Evolutionary conservation across 169 alveolate species (phyloP), one percentile per base, ranked within the genome.

Genomic region (Miamiensis avidus): DNA sequence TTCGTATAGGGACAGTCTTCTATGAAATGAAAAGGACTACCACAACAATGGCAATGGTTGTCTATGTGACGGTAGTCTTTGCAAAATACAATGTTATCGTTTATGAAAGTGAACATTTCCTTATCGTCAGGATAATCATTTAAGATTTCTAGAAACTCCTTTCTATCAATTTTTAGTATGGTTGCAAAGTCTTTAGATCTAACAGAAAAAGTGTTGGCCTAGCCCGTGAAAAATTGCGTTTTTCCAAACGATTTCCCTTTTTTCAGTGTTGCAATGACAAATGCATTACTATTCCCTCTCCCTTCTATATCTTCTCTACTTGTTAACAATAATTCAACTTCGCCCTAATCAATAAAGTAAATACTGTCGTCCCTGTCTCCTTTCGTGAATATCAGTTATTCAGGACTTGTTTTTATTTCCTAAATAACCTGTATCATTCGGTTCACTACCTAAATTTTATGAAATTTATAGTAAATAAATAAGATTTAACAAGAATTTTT

Each of bases 221-320:
- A 31, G 15, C 82, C 82, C 25, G 82, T 76, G n/a, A 76, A 76
- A 76, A 76, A 76, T 32, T 76, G 29, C 1, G 64, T 1, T 76
- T 76, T 0, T 76, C 82, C 82, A 76, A 32, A 76, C 4, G 69
- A 49, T 11, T 49, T 20, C 20, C 69, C 69, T 20, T 49, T 49
- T 49, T 49, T 49, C 20, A 49, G 69, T 49, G 69, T 49, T 11
- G 20, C 4, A 11, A 49, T 11, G 4, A 11, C 20, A 20, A 11
- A 49, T 49, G 4, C 69, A 11, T 49, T 4, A 20, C 20, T 49
- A 11, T 49, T 4, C 20, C 4, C 4, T 11, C 20, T 49, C 4
- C 4, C 26, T 20, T 49, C 4, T 11, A 20, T 20, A 20, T 49
- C 20, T 49, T 49, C 69, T 20, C 20, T 11, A 11, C 20, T 4